Percentiles rank a stretch among this genome's conserved stretches.
phyloP scores from a whole-genome alignment of 345 rosid genomes.

The Carallia pectinifolia region DNA sequence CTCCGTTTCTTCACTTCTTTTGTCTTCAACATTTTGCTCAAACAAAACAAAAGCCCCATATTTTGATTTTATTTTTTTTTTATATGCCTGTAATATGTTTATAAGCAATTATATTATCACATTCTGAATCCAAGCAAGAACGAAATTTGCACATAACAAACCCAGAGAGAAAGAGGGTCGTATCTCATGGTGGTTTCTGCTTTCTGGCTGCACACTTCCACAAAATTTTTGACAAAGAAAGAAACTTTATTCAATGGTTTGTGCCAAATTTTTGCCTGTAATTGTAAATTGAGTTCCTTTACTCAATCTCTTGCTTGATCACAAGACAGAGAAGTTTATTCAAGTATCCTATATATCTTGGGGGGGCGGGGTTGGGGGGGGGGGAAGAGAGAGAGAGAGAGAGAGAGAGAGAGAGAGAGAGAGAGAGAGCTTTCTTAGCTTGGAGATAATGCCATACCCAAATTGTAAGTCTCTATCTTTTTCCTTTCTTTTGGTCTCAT shows the following conservation, averaged over 20 bases:
- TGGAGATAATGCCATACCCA: constrained; percentile 53
- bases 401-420: background rate
- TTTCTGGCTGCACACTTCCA: background rate
- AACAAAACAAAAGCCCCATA: no score
- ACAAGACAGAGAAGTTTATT: constrained; percentile 12
- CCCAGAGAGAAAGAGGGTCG: no score
- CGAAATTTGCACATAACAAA: no score
- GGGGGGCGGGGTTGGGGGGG: no score
- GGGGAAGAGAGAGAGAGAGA: no score
- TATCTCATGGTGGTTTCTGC: background rate
- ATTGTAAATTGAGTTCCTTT: constrained; percentile 25
- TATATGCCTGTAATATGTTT: no score
- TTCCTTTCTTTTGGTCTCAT: background rate
- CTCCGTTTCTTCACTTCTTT: background rate
- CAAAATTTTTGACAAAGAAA: background rate
- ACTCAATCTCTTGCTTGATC: constrained; percentile 55
- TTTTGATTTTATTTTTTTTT: no score
- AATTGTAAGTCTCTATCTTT: constrained; percentile 56
- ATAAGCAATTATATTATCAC: no score
- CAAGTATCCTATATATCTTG: no score
- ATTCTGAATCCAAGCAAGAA: no score
- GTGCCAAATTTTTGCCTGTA: background rate
- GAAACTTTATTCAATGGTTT: background rate
- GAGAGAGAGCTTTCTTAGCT: constrained; percentile 38
- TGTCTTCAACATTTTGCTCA: background rate